A percentile compares a stretch with the other conserved stretches of the same genome.
Conservation (phyloP, 805 yeast species). For the Blastobotrys robertii region DNA sequence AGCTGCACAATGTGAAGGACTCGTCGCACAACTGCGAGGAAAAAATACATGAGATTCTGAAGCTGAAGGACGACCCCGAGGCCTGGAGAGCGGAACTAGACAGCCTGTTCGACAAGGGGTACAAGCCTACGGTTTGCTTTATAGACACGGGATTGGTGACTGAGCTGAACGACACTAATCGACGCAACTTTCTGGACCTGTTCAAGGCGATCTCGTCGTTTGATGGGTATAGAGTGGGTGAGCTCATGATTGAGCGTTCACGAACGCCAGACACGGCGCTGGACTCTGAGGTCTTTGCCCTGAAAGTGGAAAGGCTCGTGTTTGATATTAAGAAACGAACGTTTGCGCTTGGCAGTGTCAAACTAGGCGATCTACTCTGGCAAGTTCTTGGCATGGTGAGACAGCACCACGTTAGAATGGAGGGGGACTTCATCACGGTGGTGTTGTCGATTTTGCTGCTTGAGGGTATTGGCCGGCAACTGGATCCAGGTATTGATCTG, state of each 20-base stretch:
- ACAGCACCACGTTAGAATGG: slow-evolving; percentile 92
- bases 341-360: slow-evolving; percentile 82
- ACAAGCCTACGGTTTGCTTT: slow-evolving; percentile 77
- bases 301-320: slow-evolving; percentile 78
- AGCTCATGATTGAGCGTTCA: slow-evolving; percentile 89
- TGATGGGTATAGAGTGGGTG: slow-evolving; percentile 93
- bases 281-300: slow-evolving; percentile 74
- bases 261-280: slow-evolving; percentile 89
- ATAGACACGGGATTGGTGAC: slow-evolving; percentile 93
- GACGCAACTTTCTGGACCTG: slow-evolving; percentile 79
- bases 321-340: slow-evolving; percentile 75
- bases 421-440: slow-evolving; percentile 91
- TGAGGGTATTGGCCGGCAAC: slow-evolving; percentile 92
- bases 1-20: slow-evolving; percentile 45
- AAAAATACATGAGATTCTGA: slow-evolving; percentile 18
- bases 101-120: slow-evolving; percentile 44
- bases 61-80: slow-evolving; percentile 19
- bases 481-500: slow-evolving; percentile 86
- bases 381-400: slow-evolving; percentile 87
- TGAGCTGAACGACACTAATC: slow-evolving; percentile 65
- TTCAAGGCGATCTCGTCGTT: slow-evolving; percentile 83
- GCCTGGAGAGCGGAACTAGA: slow-evolving; percentile 41
- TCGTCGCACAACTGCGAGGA: slow-evolving; percentile 11
- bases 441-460: slow-evolving; percentile 84
- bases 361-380: slow-evolving; percentile 84